phyloP scores from a whole-genome alignment of 495 filamentous ascomycete genomes.

The Podospora tetraspora region DNA sequence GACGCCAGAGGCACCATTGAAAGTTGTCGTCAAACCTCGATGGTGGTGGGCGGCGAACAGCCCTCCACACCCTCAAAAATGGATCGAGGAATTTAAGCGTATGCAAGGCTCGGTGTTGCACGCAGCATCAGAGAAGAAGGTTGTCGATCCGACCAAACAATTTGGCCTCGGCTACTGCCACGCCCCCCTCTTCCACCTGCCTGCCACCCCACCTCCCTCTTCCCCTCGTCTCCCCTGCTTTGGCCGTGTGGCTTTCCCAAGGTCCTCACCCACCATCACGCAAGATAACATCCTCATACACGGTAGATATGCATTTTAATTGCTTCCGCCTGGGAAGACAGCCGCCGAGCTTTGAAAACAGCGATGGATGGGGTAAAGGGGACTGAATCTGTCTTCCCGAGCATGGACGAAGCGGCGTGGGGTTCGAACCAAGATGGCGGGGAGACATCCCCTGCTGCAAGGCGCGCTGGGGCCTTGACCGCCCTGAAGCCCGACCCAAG shows the following conservation, averaged over 20 bases:
- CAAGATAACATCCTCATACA: not conserved
- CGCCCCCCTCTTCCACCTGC: conserved; percentile 12
- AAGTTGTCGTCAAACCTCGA: not conserved
- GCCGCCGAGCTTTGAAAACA: not conserved
- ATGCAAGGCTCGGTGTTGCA: conserved; percentile 36
- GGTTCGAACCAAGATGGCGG: not conserved
- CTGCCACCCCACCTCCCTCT: conserved; percentile 3
- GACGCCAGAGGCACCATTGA: not conserved
- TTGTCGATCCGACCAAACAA: conserved; percentile 30
- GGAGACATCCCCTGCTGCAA: not conserved
- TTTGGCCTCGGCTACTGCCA: conserved; percentile 26
- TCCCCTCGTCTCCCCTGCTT: not conserved
- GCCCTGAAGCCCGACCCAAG: not conserved
- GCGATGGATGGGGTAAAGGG: not conserved
- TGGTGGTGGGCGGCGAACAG: conserved; percentile 9
- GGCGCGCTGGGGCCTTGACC: not conserved
- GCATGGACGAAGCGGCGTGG: not conserved
- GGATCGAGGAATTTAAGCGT: conserved; percentile 23
- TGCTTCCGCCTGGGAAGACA: conserved; percentile 10
- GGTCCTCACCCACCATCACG: not conserved
- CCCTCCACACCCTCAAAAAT: conserved; percentile 16
- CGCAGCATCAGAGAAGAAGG: conserved; percentile 20
- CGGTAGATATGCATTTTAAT: conserved; percentile 11
- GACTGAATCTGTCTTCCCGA: not conserved
- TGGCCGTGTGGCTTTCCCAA: not conserved